Percentiles rank a stretch among this genome's conserved stretches.
These are phyloP conservation scores for Lathyrus tuberosus DNA, from an alignment of 306 rosid genomes.

Conservation along the genomic window DNA sequence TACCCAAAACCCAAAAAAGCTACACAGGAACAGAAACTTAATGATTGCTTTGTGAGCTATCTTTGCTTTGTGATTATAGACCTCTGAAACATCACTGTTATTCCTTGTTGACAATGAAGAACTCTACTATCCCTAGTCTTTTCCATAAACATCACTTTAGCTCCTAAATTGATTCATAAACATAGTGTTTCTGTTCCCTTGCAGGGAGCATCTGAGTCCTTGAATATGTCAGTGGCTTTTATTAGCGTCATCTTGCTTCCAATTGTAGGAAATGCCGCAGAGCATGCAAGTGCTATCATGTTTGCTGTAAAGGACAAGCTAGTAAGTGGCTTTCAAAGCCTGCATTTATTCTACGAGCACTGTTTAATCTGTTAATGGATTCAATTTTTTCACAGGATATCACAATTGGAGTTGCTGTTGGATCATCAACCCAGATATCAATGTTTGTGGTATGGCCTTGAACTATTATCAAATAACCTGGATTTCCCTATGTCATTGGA, in stretches of 20 bases:
- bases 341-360: constrained; percentile 13
- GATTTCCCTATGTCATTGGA: constrained; percentile 28
- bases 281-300: constrained; percentile 92
- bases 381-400: constrained; percentile 64
- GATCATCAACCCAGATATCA: constrained; percentile 93
- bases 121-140: background rate
- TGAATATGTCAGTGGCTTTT: constrained; percentile 82
- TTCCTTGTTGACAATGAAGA: constrained; percentile 3
- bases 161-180: constrained; percentile 27
- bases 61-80: constrained; percentile 29
- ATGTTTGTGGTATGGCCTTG: constrained; percentile 86
- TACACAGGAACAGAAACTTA: constrained; percentile 13
- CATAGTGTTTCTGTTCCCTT: constrained; percentile 33
- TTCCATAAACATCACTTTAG: background rate
- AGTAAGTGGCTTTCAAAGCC: constrained; percentile 60
- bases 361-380: constrained; percentile 41
- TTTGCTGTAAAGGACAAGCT: constrained; percentile 95
- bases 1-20: background rate
- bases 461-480: constrained; percentile 34
- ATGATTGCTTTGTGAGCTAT: constrained; percentile 9
- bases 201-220: constrained; percentile 90
- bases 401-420: constrained; percentile 90
- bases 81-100: background rate
- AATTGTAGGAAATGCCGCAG: constrained; percentile 71
- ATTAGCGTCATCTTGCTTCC: constrained; percentile 93